phyloP scores from a whole-genome alignment of 208 protist species.

The Trypanosomatidae sp. region DNA sequence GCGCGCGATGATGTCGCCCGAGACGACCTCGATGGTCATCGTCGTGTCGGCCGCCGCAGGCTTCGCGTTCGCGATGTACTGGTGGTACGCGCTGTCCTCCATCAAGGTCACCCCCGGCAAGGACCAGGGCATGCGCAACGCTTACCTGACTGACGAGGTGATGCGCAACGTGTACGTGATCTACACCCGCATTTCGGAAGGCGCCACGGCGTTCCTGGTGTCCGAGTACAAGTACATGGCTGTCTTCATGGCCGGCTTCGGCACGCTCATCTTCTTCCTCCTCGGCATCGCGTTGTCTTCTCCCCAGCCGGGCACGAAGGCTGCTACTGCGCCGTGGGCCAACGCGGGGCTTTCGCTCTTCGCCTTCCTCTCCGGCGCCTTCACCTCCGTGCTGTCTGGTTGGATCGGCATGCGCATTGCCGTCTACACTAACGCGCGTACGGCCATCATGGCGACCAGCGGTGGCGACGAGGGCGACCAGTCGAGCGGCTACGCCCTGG shows the following conservation, averaged over 20 bases:
- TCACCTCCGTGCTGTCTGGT: conserved; percentile 80
- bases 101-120: conserved; percentile 64
- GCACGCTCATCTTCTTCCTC: conserved; percentile 74
- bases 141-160: conserved; percentile 75
- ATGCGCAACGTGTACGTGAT: conserved; percentile 88
- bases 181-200: conserved; percentile 75
- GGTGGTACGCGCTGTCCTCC: conserved; percentile 69
- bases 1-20: conserved; percentile 35
- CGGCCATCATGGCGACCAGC: conserved; percentile 76
- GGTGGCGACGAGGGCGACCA: conserved; percentile 59
- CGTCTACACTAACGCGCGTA: conserved; percentile 88
- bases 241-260: conserved; percentile 77
- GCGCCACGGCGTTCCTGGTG: conserved; percentile 79
- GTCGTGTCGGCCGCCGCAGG: conserved; percentile 50
- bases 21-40: conserved; percentile 47
- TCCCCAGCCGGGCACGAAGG: conserved; percentile 38
- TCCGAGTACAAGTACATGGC: conserved; percentile 88
- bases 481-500: conserved; percentile 51
- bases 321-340: conserved; percentile 59
- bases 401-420: conserved; percentile 92
- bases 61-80: conserved; percentile 83
- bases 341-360: conserved; percentile 69
- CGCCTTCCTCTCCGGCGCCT: conserved; percentile 67
- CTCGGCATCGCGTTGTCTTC: conserved; percentile 67
- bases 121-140: conserved; percentile 64